Percentiles rank a stretch among this genome's conserved stretches.
These are phyloP conservation scores for Rauvolfia tetraphylla DNA, from an alignment of 257 asterid genomes.

Conservation along the genomic window DNA sequence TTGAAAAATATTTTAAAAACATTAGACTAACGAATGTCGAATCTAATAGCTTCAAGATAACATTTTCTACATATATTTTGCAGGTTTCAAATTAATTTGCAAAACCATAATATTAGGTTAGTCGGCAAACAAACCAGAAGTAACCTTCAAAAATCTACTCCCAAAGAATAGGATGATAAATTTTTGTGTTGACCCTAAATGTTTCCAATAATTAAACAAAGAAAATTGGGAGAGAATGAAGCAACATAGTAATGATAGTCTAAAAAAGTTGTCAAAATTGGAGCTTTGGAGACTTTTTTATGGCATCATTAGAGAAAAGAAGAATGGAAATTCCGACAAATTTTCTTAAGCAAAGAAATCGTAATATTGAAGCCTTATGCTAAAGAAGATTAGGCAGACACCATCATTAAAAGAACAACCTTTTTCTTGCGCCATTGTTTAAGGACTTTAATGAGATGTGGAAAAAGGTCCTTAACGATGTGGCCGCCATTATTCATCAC, in stretches of 20 bases:
- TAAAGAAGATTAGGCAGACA: slow-evolving; percentile 4
- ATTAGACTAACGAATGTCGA: too few species aligned
- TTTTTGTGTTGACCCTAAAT: neutral
- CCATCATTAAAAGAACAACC: neutral
- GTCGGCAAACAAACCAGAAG: neutral
- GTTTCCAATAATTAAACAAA: neutral
- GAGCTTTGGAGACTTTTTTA: neutral
- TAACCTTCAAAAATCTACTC: neutral
- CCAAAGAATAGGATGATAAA: neutral
- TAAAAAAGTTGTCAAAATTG: neutral
- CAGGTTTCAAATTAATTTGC: too few species aligned
- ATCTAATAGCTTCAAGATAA: slow-evolving; percentile 17
- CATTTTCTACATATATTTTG: too few species aligned
- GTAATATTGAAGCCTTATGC: neutral
- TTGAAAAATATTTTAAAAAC: too few species aligned
- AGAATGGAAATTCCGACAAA: neutral
- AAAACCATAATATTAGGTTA: too few species aligned
- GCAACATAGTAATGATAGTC: neutral
- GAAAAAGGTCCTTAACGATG: neutral
- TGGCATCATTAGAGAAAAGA: neutral
- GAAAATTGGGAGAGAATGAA: neutral
- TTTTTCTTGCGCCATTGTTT: slow-evolving; percentile 5
- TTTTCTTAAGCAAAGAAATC: slow-evolving; percentile 5
- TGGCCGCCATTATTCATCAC: too few species aligned
- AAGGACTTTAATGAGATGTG: slow-evolving; percentile 6